Evolutionary conservation across 129 eudicot genomes (phyloP).

Genomic region (Kitagawia praeruptora): DNA sequence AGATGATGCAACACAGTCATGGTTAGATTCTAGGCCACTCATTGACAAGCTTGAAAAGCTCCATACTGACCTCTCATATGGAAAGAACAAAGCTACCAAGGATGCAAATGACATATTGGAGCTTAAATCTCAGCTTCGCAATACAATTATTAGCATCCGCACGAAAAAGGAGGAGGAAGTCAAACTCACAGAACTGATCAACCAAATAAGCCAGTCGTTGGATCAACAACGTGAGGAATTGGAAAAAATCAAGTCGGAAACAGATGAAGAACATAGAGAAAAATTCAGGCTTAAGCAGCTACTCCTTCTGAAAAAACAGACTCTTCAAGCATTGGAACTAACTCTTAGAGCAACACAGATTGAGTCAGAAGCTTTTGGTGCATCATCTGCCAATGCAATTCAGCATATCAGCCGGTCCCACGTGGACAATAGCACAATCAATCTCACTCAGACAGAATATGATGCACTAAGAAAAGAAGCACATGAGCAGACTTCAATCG

Average conservation of each 20-base stretch:
- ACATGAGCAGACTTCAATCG: slow-evolving; percentile 37
- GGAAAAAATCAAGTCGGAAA: slow-evolving; percentile 23
- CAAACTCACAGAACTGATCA: slow-evolving; percentile 17
- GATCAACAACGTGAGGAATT: slow-evolving; percentile 18
- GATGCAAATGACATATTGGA: neutral
- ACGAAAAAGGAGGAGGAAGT: slow-evolving; percentile 1
- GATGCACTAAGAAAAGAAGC: slow-evolving; percentile 21
- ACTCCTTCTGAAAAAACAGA: slow-evolving; percentile 39
- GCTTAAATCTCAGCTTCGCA: slow-evolving; percentile 52
- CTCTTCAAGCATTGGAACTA: slow-evolving; percentile 44
- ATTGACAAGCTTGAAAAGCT: slow-evolving; percentile 49
- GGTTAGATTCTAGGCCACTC: slow-evolving; percentile 55
- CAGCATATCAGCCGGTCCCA: slow-evolving; percentile 13
- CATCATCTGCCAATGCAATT: slow-evolving; percentile 3
- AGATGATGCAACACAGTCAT: slow-evolving; percentile 55
- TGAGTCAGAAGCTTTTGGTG: slow-evolving; percentile 37
- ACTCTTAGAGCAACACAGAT: slow-evolving; percentile 38
- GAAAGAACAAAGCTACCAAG: slow-evolving; percentile 8
- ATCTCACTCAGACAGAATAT: slow-evolving; percentile 38
- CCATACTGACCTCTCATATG: slow-evolving; percentile 17
- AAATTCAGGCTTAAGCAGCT: slow-evolving; percentile 37
- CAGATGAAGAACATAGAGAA: slow-evolving; percentile 24
- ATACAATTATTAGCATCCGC: slow-evolving; percentile 12
- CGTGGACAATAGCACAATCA: slow-evolving; percentile 13
- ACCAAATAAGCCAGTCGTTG: slow-evolving; percentile 32